Evolutionary conservation across 768 basidiomycete species (phyloP).

Genomic region (Tylopilus rubrobrunneus): DNA sequence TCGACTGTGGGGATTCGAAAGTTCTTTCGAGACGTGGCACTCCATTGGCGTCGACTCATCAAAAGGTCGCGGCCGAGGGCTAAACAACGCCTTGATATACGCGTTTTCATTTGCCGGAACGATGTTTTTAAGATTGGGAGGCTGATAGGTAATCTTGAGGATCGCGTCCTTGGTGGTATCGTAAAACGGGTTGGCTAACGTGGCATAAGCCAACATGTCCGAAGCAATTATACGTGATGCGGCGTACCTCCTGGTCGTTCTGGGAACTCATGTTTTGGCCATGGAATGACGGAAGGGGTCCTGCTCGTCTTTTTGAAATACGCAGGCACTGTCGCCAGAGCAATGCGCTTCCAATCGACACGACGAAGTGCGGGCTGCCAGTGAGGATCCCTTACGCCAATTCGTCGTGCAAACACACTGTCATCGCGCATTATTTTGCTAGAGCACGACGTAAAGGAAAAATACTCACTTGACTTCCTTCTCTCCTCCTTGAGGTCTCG

Average conservation of each 20-base stretch:
- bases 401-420: constrained; percentile 76
- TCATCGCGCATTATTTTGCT: not conserved
- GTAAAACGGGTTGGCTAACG: constrained; percentile 40
- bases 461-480: constrained; percentile 44
- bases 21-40: constrained; percentile 59
- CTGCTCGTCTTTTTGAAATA: constrained; percentile 34
- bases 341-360: constrained; percentile 73
- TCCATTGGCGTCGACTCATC: constrained; percentile 61
- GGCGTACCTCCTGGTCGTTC: constrained; percentile 31
- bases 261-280: constrained; percentile 55
- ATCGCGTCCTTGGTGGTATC: constrained; percentile 65
- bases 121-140: constrained; percentile 44
- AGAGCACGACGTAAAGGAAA: not conserved
- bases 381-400: constrained; percentile 55
- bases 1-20: constrained; percentile 78
- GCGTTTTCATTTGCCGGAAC: constrained; percentile 47
- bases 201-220: not conserved
- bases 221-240: not conserved
- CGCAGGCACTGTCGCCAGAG: constrained; percentile 61
- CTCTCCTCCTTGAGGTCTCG: constrained; percentile 30
- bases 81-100: constrained; percentile 52
- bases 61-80: constrained; percentile 39
- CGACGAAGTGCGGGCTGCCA: constrained; percentile 55
- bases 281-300: constrained; percentile 51
- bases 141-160: constrained; percentile 64